Conservation (phyloP, 306 rosid species). For the Glycine tomentella region DNA sequence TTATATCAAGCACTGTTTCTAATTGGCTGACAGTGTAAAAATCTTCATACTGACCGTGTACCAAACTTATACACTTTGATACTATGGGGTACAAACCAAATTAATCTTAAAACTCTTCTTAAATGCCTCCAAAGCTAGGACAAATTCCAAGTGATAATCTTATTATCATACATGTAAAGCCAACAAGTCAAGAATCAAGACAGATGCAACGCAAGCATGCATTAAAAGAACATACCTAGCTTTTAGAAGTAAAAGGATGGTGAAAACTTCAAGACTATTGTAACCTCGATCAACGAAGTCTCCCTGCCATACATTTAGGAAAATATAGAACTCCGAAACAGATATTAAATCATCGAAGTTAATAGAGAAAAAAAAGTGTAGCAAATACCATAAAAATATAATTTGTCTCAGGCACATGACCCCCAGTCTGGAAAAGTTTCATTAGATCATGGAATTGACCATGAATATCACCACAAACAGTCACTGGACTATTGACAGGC, state of each 20-base stretch:
- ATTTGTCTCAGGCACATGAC: slow-evolving; percentile 94
- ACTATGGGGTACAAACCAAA: background rate
- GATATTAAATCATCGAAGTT: slow-evolving; percentile 1
- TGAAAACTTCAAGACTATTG: slow-evolving; percentile 95
- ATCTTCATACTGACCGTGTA: background rate
- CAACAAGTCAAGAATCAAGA: background rate
- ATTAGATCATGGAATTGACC: slow-evolving; percentile 86
- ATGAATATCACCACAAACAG: slow-evolving; percentile 34
- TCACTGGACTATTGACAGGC: slow-evolving; percentile 36
- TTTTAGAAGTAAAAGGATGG: slow-evolving; percentile 91
- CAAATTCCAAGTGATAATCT: slow-evolving; percentile 13
- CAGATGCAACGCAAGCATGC: background rate
- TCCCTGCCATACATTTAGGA: slow-evolving; percentile 65
- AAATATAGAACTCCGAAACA: slow-evolving; percentile 28
- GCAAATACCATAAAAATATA: slow-evolving; percentile 87
- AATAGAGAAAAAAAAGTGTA: background rate
- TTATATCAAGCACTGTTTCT: background rate
- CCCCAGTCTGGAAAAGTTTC: slow-evolving; percentile 98
- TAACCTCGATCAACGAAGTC: slow-evolving; percentile 97
- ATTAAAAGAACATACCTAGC: slow-evolving; percentile 70
- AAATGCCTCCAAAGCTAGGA: background rate
- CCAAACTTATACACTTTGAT: too few relatives aligned
- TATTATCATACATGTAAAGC: background rate
- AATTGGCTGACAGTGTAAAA: background rate
- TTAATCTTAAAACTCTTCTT: slow-evolving; percentile 16